Evolutionary conservation across 2,329 filamentous ascomycete species (phyloP).

Genomic region (Arthrobotrys musiformis): DNA sequence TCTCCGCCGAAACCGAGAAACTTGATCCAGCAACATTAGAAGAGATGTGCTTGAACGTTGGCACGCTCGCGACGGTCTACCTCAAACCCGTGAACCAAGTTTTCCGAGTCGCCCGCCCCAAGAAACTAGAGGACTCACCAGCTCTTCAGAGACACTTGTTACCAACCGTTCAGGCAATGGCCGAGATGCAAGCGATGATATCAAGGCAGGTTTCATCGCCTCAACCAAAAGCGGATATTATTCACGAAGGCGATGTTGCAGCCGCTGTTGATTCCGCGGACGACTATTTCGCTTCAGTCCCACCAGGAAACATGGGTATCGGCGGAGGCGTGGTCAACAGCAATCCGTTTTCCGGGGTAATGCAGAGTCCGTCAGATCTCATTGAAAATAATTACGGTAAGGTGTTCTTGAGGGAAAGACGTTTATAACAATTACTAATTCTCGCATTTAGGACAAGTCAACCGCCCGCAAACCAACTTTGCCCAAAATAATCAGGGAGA

Average conservation of each 20-base stretch:
- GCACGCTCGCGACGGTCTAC: constrained; percentile 95
- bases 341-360: constrained; percentile 52
- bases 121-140: constrained; percentile 81
- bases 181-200: constrained; percentile 56
- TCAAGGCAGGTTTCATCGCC: constrained; percentile 67
- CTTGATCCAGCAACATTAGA: constrained; percentile 90
- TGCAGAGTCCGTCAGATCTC: constrained; percentile 52
- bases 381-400: constrained; percentile 54
- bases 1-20: constrained; percentile 95
- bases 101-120: constrained; percentile 86
- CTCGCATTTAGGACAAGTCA: constrained; percentile 20
- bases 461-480: constrained; percentile 43
- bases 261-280: constrained; percentile 67
- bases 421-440: background rate
- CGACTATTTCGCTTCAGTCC: constrained; percentile 58
- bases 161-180: constrained; percentile 65
- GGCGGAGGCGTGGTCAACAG: constrained; percentile 49
- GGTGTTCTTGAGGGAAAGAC: background rate
- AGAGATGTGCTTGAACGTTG: constrained; percentile 96
- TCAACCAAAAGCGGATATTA: constrained; percentile 71
- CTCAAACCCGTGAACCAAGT: constrained; percentile 97
- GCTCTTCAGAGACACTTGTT: constrained; percentile 80
- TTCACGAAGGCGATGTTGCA: constrained; percentile 69
- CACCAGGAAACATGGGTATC: constrained; percentile 53
- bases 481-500: constrained; percentile 51